Evolutionary conservation across 768 basidiomycete species (phyloP), one percentile per base, ranked within the genome.

Genomic region (Mycena galopus): DNA sequence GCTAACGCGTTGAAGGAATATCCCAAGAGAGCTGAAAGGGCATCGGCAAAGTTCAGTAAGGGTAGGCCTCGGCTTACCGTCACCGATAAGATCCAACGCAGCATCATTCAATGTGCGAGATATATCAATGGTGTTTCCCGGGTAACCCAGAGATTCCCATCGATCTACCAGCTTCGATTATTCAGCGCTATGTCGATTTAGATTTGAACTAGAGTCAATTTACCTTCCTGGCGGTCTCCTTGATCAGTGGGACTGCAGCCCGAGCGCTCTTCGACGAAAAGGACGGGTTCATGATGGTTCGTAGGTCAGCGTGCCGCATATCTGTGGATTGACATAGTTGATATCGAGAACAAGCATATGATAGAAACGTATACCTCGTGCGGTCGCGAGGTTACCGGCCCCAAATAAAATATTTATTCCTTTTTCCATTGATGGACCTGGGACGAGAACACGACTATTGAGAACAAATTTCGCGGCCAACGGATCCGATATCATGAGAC

Each of bases 401-500:
- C 65, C 65, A 10, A 57, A 57, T 9, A 53, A 25, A 17, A 58
- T n/a, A 17, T 57, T 47, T 4, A n/a, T 44, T 2, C 17, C 30
- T 32, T 67, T 67, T 3, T 50, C 19, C 0, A 47, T 39, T 25
- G 65, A 4, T 11, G 57, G 12, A 3, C 65, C 65, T 2, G 12
- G 27, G 30, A 35, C 65, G 14, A 67, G 59, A 23, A 67, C 12
- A 1, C 19, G 17, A 27, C n/a, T 47, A 27, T 57, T 67, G 12
- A 67, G 12, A 23, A 67, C 17, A n/a, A 16, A 50, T 35, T 58
- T 67, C 16, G 14, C 17, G 6, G 65, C 30, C 7, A 16, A 14
- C 19, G 56, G 65, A 35, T 59, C 65, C 1, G 65, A 58, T 10
- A 67, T 12, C 42, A 67, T 50, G 11, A 66, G 25, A 2, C 65